These are phyloP conservation scores for Arthrobotrys musiformis DNA, from an alignment of 2,329 filamentous ascomycete species.

Conservation along the genomic window DNA sequence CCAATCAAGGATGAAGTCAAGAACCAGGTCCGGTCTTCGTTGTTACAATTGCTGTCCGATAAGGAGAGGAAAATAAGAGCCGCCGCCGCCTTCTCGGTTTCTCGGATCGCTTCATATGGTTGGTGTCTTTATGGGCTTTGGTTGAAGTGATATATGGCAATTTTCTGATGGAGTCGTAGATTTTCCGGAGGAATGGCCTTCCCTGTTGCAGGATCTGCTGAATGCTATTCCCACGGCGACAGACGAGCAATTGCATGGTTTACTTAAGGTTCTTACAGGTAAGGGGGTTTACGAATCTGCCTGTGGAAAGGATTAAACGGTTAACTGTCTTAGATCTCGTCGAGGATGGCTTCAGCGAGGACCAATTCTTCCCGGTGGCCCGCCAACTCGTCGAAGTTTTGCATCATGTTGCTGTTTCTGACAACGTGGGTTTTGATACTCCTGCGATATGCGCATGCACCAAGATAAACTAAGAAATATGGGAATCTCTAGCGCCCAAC, in stretches of 20 bases:
- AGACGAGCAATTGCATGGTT: constrained; percentile 85
- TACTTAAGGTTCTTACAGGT: constrained; percentile 79
- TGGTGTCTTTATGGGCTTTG: constrained; percentile 1
- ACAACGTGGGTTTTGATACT: constrained; percentile 70
- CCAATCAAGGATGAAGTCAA: constrained; percentile 79
- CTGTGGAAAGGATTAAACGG: neutral
- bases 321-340: constrained; percentile 73
- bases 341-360: constrained; percentile 91
- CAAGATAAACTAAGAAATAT: constrained; percentile 2
- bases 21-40: constrained; percentile 74
- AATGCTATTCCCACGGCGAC: constrained; percentile 78
- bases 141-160: neutral
- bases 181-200: constrained; percentile 95
- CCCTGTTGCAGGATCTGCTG: constrained; percentile 82
- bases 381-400: constrained; percentile 84
- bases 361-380: constrained; percentile 92
- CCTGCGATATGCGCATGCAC: constrained; percentile 56
- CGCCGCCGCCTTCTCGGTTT: constrained; percentile 86
- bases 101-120: constrained; percentile 81
- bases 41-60: constrained; percentile 81
- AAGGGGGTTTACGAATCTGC: neutral
- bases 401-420: constrained; percentile 82
- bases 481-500: constrained; percentile 52
- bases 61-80: constrained; percentile 86
- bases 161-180: constrained; percentile 67